Percentiles rank a stretch among this genome's conserved stretches.
These are phyloP conservation scores for Eucommia ulmoides DNA, from an alignment of 257 asterid genomes.

Conservation along the genomic window DNA sequence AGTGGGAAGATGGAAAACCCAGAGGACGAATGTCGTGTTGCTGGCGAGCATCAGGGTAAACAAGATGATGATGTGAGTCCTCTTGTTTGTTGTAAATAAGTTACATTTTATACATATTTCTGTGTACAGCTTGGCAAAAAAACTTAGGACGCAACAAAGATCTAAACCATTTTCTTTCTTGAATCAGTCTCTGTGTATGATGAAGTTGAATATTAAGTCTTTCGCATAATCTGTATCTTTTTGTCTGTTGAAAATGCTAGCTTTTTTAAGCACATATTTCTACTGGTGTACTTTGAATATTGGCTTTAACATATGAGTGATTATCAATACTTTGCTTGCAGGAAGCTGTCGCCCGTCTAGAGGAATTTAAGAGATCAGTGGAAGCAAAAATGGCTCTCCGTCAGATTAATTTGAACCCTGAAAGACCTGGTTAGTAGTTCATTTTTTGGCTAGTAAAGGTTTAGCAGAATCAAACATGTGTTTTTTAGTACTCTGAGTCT, in stretches of 20 bases:
- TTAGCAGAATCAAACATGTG: not conserved
- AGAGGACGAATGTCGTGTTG: constrained; percentile 37
- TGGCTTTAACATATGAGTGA: too few relatives aligned
- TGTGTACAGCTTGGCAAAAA: not conserved
- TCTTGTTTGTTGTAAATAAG: not conserved
- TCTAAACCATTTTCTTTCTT: not conserved
- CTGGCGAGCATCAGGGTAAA: constrained; percentile 51
- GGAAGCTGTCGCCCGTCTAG: constrained; percentile 89
- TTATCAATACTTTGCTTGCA: constrained; percentile 25
- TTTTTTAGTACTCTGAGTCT: not conserved
- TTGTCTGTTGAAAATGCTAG: not conserved
- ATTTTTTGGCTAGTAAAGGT: too few relatives aligned
- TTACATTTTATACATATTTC: not conserved
- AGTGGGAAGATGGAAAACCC: constrained; percentile 51
- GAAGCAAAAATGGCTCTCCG: constrained; percentile 73
- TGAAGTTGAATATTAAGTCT: not conserved
- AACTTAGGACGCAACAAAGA: not conserved
- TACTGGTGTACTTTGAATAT: too few relatives aligned
- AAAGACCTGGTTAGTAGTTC: constrained; percentile 68
- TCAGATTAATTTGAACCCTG: constrained; percentile 72
- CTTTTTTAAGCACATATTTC: not conserved
- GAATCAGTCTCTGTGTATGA: not conserved
- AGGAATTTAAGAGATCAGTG: constrained; percentile 79
- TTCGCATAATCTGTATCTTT: not conserved
- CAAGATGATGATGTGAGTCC: constrained; percentile 60